Evolutionary conservation across 2,329 filamentous ascomycete species (phyloP).

Genomic region (Fusarium cyanostomum): DNA sequence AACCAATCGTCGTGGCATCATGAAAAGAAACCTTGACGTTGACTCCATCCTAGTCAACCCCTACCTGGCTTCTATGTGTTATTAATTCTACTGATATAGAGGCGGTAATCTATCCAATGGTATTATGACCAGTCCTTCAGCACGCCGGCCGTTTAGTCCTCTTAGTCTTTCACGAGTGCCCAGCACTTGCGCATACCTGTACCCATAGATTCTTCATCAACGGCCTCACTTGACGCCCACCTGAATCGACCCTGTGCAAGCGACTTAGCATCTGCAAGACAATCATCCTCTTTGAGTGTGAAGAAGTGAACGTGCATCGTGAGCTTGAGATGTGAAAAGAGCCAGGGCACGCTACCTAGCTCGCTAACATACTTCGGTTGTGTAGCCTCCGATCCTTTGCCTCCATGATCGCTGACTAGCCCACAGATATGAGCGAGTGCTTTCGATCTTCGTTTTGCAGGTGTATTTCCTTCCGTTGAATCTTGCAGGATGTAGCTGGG

Average conservation of each 20-base stretch:
- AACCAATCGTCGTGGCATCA: constrained; percentile 8
- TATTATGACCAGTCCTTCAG: constrained; percentile 20
- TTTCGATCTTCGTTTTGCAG: constrained; percentile 48
- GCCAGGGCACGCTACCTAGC: constrained; percentile 64
- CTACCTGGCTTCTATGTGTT: no score
- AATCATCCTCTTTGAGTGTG: constrained; percentile 41
- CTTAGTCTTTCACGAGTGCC: constrained; percentile 51
- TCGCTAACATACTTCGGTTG: constrained; percentile 50
- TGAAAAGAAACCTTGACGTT: background rate
- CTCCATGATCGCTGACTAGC: constrained; percentile 34
- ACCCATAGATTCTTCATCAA: constrained; percentile 64
- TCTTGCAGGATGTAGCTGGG: constrained; percentile 55
- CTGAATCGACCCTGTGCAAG: constrained; percentile 32
- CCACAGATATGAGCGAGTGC: constrained; percentile 49
- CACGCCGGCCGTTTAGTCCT: no score
- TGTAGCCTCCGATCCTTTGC: constrained; percentile 1
- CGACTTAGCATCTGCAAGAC: constrained; percentile 3
- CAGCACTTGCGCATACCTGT: constrained; percentile 69
- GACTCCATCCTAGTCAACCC: no score
- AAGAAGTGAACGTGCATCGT: constrained; percentile 67
- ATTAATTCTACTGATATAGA: background rate
- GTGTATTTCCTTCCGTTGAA: constrained; percentile 30
- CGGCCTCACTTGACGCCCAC: constrained; percentile 52
- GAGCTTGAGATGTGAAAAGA: constrained; percentile 65
- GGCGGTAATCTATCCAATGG: constrained; percentile 3